phyloP scores from a whole-genome alignment of 2,329 filamentous ascomycete species.

The Mollisiaceae sp. region DNA sequence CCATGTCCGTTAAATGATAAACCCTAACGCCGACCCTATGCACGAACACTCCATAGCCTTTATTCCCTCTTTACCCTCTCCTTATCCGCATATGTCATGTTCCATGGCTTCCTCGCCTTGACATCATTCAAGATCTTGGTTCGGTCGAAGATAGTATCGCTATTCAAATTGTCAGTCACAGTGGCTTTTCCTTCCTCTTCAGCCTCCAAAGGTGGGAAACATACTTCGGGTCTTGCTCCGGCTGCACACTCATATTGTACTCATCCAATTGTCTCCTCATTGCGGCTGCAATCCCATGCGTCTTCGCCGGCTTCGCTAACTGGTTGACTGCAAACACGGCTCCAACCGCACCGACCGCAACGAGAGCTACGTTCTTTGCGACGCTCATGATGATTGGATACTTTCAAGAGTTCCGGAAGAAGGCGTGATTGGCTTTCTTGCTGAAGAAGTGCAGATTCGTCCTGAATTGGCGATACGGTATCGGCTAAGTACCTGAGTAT shows the following conservation, averaged over 20 bases:
- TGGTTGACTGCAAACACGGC: constrained; percentile 26
- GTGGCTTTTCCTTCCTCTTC: background rate
- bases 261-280: constrained; percentile 31
- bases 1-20: background rate
- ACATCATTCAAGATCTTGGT: constrained; percentile 29
- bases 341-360: constrained; percentile 28
- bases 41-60: background rate
- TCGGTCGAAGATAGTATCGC: constrained; percentile 33
- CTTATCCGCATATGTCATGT: constrained; percentile 32
- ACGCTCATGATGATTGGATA: constrained; percentile 10
- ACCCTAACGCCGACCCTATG: constrained; percentile 12
- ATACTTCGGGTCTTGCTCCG: constrained; percentile 27
- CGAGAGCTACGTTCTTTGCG: constrained; percentile 24
- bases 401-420: background rate
- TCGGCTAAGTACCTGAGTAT: too few species aligned
- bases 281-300: constrained; percentile 24
- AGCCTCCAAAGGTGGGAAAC: background rate
- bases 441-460: background rate
- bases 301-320: constrained; percentile 24
- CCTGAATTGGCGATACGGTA: too few species aligned
- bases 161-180: constrained; percentile 6
- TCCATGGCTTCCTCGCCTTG: constrained; percentile 35
- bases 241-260: constrained; percentile 27
- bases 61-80: constrained; percentile 15
- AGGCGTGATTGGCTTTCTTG: constrained; percentile 5